A percentile compares a stretch with the other conserved stretches of the same genome.
Evolutionary conservation across 257 asterid genomes (phyloP).

Genomic region (Ilex asprella): DNA sequence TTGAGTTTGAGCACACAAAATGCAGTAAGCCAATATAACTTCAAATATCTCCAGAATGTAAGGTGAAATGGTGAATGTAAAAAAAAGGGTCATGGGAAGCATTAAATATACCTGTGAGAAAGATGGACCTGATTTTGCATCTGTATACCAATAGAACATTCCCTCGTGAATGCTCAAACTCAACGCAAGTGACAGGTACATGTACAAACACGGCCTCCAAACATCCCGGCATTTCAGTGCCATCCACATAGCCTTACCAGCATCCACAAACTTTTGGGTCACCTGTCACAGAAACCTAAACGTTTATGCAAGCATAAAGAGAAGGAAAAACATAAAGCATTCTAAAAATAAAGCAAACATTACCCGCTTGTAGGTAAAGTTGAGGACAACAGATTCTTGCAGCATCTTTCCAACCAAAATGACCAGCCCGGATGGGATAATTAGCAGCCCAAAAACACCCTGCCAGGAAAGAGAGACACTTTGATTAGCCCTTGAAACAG

Average conservation of each 20-base stretch:
- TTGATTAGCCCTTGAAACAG: not conserved
- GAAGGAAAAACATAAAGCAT: not conserved
- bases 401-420: not conserved
- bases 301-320: not conserved
- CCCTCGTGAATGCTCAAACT: slow-evolving; percentile 1
- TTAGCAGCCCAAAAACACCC: not conserved
- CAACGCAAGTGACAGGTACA: slow-evolving; percentile 1
- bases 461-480: not conserved
- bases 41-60: too few relatives aligned
- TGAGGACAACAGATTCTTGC: not conserved
- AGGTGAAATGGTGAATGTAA: too few relatives aligned
- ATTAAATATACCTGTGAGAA: not conserved
- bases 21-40: too few relatives aligned
- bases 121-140: not conserved
- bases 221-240: slow-evolving; percentile 4
- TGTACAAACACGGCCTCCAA: slow-evolving; percentile 1
- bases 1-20: too few relatives aligned
- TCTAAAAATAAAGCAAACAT: not conserved
- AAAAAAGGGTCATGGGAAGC: too few relatives aligned
- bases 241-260: not conserved
- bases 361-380: not conserved
- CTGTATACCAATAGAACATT: slow-evolving; percentile 3
- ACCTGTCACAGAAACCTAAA: not conserved
- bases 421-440: not conserved
- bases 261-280: not conserved